phyloP scores from a whole-genome alignment of 352 stramenopile species.

The Salisapilia sapeloensis region DNA sequence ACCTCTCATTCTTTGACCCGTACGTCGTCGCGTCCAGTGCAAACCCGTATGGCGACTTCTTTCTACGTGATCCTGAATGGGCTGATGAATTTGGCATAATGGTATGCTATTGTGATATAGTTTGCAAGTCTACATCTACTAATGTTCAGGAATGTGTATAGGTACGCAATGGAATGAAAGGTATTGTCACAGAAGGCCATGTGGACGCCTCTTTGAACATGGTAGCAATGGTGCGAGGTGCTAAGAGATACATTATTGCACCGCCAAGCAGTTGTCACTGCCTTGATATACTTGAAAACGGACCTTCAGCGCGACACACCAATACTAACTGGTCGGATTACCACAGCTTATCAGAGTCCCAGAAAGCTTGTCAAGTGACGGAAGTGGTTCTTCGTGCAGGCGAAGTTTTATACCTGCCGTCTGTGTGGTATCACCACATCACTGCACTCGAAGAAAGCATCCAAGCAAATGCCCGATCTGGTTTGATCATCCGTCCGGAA shows the following conservation, averaged over 20 bases:
- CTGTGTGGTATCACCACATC: conserved; percentile 93
- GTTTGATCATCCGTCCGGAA: conserved; percentile 14
- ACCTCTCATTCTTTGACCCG: conserved; percentile 87
- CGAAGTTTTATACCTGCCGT: conserved; percentile 90
- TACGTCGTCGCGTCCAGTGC: conserved; percentile 31
- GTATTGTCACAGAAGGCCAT: conserved; percentile 88
- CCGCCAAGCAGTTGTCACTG: conserved; percentile 79
- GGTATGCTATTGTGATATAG: conserved; percentile 61
- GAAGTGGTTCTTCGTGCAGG: conserved; percentile 86
- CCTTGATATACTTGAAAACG: conserved; percentile 46
- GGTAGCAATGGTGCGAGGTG: conserved; percentile 82
- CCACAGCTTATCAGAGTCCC: conserved; percentile 6
- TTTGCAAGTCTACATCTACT: conserved; percentile 74
- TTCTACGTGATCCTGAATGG: conserved; percentile 18
- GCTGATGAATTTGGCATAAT: conserved; percentile 11
- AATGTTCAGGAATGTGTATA: too few species aligned
- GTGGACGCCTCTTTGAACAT: conserved; percentile 89
- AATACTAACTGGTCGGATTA: conserved; percentile 82
- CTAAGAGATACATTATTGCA: conserved; percentile 85
- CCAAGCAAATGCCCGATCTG: conserved; percentile 89
- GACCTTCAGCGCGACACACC: conserved; percentile 81
- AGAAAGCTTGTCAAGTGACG: conserved; percentile 38
- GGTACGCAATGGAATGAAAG: conserved; percentile 86
- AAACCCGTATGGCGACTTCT: conserved; percentile 35
- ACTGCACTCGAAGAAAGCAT: conserved; percentile 87